Conservation (phyloP, 2,329 filamentous ascomycete genomes). For the Trichophyton benhamiae region DNA sequence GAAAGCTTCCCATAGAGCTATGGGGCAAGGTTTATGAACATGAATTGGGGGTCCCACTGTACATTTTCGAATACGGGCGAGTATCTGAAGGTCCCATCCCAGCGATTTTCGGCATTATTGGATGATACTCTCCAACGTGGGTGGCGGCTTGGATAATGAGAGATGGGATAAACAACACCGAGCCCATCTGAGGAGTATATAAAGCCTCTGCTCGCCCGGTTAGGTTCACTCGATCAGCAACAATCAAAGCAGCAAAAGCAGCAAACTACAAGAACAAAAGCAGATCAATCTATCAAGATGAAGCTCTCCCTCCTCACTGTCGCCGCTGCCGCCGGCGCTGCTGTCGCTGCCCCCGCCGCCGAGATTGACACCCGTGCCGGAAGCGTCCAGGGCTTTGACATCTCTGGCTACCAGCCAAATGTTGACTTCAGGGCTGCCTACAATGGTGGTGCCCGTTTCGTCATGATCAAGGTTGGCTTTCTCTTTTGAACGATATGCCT, state of each 20-base stretch:
- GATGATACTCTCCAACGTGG: not conserved
- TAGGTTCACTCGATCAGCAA: not conserved
- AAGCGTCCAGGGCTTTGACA: constrained; percentile 29
- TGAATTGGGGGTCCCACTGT: not conserved
- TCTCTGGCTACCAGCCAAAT: constrained; percentile 31
- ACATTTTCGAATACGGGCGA: not conserved
- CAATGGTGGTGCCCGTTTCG: constrained; percentile 31
- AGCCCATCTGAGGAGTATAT: not conserved
- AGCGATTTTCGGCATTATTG: not conserved
- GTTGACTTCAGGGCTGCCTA: constrained; percentile 32
- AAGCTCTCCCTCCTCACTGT: constrained; percentile 1
- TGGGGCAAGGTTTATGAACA: not conserved
- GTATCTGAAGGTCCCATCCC: not conserved
- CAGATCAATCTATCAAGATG: not conserved
- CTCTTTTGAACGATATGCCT: not conserved
- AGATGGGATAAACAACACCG: not conserved
- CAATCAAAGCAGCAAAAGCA: not conserved
- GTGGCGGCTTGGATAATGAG: not conserved
- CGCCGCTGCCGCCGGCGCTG: not conserved
- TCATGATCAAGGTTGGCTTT: constrained; percentile 33
- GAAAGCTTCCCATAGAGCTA: not conserved
- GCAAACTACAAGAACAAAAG: not conserved
- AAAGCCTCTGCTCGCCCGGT: not conserved
- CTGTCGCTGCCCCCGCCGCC: not conserved
- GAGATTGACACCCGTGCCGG: not conserved